Percentiles rank a stretch among this genome's conserved stretches.
Conservation (phyloP, 139 green algal species). For the Edaphochlamys debaryana region DNA sequence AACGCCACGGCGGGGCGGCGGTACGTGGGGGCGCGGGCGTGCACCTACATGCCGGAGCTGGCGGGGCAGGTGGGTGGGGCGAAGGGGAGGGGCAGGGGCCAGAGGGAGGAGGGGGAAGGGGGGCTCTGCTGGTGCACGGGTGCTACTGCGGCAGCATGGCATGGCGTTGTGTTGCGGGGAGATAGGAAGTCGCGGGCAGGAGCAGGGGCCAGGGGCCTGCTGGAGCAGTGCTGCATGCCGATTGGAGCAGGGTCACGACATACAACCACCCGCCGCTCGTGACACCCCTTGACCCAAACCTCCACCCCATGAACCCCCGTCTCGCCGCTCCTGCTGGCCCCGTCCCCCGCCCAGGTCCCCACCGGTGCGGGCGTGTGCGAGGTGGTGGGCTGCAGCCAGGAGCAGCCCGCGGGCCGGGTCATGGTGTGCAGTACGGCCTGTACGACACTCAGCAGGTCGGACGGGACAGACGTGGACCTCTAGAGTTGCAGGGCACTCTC, state of each 20-base stretch:
- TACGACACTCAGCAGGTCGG: neutral
- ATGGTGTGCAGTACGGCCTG: constrained; percentile 9
- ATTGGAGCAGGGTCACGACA: no score
- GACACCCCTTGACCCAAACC: neutral
- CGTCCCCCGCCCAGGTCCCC: neutral
- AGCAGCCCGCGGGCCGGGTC: neutral
- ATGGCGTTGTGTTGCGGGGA: no score
- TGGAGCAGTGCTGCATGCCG: no score
- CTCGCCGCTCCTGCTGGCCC: neutral
- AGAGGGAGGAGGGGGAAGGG: no score
- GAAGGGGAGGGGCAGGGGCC: no score
- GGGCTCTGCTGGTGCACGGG: no score
- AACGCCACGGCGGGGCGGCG: neutral
- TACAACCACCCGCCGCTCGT: no score
- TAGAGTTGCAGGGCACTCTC: no score
- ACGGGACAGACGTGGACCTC: neutral
- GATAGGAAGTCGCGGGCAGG: no score
- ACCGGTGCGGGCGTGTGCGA: neutral
- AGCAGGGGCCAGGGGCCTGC: no score
- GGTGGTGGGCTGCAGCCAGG: neutral
- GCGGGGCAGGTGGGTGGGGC: neutral
- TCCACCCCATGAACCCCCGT: neutral
- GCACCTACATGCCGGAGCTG: constrained; percentile 17
- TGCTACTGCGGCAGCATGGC: no score
- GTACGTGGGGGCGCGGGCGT: constrained; percentile 7